Conservation (phyloP, 805 yeast species). For the Saturnispora gosingensis region DNA sequence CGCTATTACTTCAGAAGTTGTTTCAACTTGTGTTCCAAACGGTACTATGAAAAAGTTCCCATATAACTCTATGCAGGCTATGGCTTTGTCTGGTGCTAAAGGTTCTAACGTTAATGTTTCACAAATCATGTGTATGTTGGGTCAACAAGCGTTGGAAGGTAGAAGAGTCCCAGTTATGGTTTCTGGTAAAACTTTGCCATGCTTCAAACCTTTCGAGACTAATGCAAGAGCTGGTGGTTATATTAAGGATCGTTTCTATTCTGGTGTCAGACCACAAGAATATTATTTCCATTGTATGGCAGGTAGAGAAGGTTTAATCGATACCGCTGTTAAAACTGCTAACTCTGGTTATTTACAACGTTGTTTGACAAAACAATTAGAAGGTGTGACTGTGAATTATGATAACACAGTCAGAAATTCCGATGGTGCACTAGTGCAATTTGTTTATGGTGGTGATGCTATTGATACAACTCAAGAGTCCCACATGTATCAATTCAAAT, state of each 20-base stretch:
- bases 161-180: slow-evolving; percentile 99
- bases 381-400: slow-evolving; percentile 90
- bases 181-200: slow-evolving; percentile 92
- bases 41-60: slow-evolving; percentile 97
- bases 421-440: slow-evolving; percentile 89
- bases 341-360: slow-evolving; percentile 98
- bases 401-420: slow-evolving; percentile 94
- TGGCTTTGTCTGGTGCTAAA: slow-evolving; percentile 99
- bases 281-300: slow-evolving; percentile 99
- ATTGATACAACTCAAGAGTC: slow-evolving; percentile 92
- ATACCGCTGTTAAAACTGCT: slow-evolving; percentile 97
- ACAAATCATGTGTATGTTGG: slow-evolving; percentile 97
- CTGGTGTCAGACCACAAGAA: slow-evolving; percentile 97
- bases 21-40: slow-evolving; percentile 85
- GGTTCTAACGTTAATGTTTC: slow-evolving; percentile 98
- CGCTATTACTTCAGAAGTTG: slow-evolving; percentile 88
- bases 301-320: slow-evolving; percentile 99
- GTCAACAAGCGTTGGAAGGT: slow-evolving; percentile 99
- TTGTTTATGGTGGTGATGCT: slow-evolving; percentile 96
- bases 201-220: slow-evolving; percentile 94
- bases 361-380: slow-evolving; percentile 95
- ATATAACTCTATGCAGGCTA: slow-evolving; percentile 92
- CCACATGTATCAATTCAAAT: slow-evolving; percentile 85
- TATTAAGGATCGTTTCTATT: slow-evolving; percentile 91
- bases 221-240: slow-evolving; percentile 98